These are phyloP conservation scores for Darksidea phi DNA, from an alignment of 495 filamentous ascomycete genomes.

Conservation along the genomic window DNA sequence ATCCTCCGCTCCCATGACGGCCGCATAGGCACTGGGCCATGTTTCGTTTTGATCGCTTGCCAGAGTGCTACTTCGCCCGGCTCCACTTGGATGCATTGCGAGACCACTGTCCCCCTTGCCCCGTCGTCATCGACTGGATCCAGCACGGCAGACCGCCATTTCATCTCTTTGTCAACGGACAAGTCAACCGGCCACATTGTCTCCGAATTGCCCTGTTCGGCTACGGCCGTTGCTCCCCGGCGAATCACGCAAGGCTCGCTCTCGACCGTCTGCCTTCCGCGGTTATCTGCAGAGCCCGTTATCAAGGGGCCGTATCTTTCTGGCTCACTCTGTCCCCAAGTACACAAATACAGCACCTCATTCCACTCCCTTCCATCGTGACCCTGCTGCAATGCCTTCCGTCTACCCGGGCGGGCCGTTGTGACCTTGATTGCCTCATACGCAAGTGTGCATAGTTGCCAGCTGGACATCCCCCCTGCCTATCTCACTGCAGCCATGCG, in stretches of 20 bases:
- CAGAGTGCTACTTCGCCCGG: no score
- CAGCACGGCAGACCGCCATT: slow-evolving; percentile 26
- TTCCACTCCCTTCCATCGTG: slow-evolving; percentile 18
- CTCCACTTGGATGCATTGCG: slow-evolving; percentile 1
- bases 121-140: slow-evolving; percentile 10
- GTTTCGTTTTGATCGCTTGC: no score
- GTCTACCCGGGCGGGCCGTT: slow-evolving; percentile 33
- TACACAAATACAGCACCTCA: slow-evolving; percentile 11
- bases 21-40: not conserved
- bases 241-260: slow-evolving; percentile 1
- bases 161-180: not conserved
- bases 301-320: not conserved
- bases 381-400: slow-evolving; percentile 16
- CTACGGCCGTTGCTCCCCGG: slow-evolving; percentile 1
- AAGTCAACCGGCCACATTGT: not conserved
- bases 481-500: not conserved
- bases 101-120: not conserved
- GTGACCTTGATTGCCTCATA: slow-evolving; percentile 23
- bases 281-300: not conserved
- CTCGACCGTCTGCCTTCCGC: not conserved
- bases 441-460: slow-evolving; percentile 22
- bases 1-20: not conserved
- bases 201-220: not conserved
- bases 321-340: not conserved
- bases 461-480: slow-evolving; percentile 1